Conservation (phyloP, 1,284 basidiomycete species). For the Tranzscheliella williamsii region DNA sequence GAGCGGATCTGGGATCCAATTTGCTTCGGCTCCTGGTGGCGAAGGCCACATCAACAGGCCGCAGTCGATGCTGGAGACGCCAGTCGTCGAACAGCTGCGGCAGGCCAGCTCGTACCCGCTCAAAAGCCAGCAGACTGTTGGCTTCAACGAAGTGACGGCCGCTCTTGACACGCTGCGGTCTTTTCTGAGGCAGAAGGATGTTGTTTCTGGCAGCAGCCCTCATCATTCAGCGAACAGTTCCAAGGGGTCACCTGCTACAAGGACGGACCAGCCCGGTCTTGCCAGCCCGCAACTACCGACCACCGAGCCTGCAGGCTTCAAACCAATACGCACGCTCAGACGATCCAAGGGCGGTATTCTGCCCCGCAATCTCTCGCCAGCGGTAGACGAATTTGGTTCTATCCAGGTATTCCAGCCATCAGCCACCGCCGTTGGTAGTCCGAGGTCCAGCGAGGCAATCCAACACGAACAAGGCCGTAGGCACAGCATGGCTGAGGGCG, state of each 20-base stretch:
- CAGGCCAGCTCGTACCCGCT: background rate
- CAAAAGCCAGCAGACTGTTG: conserved; percentile 1
- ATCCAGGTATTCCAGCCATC: no score
- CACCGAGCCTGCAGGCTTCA: background rate
- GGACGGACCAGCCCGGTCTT: background rate
- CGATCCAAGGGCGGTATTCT: conserved; percentile 10
- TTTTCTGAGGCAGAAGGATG: conserved; percentile 17
- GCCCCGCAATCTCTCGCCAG: conserved; percentile 3
- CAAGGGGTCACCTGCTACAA: background rate
- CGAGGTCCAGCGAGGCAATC: no score
- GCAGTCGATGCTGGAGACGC: conserved; percentile 10
- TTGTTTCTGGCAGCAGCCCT: background rate
- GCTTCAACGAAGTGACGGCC: conserved; percentile 14
- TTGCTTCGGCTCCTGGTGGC: no score
- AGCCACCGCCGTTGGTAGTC: no score
- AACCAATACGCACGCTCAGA: conserved; percentile 8
- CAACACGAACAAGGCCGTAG: no score
- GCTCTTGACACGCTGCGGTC: conserved; percentile 14
- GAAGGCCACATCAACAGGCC: conserved; percentile 4
- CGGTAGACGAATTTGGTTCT: conserved; percentile 13
- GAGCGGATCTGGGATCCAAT: no score
- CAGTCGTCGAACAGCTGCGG: background rate
- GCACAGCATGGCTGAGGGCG: no score
- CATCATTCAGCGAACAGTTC: background rate
- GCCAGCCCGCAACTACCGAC: background rate